Evolutionary conservation across 495 filamentous ascomycete genomes (phyloP), one percentile per base, ranked within the genome.

Genomic region (Glonium stellatum): DNA sequence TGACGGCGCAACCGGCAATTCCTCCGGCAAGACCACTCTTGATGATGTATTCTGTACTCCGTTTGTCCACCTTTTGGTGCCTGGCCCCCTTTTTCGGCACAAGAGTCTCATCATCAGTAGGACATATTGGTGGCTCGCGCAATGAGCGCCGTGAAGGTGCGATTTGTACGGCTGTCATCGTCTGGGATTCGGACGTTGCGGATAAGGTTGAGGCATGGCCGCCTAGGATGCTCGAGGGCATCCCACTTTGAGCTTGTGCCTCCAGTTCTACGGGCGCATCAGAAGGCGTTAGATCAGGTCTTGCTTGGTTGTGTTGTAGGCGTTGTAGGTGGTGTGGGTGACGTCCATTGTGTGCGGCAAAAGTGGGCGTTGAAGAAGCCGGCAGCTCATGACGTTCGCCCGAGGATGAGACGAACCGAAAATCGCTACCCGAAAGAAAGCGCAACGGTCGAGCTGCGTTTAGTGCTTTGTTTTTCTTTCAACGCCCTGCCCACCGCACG

Each of bases 11-110:
- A 8, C 90, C 92, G 41, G 92, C 93, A 59, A 95, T 48, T 12
- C 92, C 92, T 49, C 92, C 92, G 12, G 92, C 92, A 46, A 95
- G 70, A 18, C 87, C 90, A 58, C 85, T 91, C 65, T 87, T 80
- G 70, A 87, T 74, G 48, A 92, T 76, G 75, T 97, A 98, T 57
- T 95, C 87, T 50, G 86, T 69, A 67, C 85, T 95, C 62, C 83
- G 85, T 73, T 88, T 93, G 49, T 86, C 68, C 19, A 77, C 67
- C 54, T 74, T 71, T 63, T 79, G 75, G 48, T 58, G 44, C 56
- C 62, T 54, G 19, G 59, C 25, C n/a, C 62, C 59, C 49, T 64
- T 64, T 54, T 79, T 75, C 55, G 60, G 61, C 54, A 72, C 66
- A 64, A 73, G 57, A 54, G 77, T 66, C 36, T 75, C 69, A 55